phyloP scores from a whole-genome alignment of 441 rosid species.

The Macaranga tanarius region DNA sequence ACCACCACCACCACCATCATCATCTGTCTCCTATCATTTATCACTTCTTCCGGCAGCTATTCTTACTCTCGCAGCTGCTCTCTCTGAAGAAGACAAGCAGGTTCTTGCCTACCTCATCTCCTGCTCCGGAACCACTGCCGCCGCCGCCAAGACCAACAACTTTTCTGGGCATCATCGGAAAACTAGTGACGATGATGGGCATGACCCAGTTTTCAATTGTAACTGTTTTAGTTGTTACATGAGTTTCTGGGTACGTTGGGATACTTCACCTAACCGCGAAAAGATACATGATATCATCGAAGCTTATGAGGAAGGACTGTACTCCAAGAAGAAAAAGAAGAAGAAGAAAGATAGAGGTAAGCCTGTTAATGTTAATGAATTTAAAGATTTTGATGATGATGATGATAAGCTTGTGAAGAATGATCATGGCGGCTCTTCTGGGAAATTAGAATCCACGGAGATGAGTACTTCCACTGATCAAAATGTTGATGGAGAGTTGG shows the following conservation, averaged over 20 bases:
- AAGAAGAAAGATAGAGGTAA: constrained; percentile 29
- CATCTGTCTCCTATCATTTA: constrained; percentile 16
- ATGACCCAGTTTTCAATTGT: constrained; percentile 36
- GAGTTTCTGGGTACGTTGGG: constrained; percentile 50
- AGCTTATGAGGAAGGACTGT: constrained; percentile 38
- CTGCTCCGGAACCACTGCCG: constrained; percentile 19
- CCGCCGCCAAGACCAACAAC: background rate
- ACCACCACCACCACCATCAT: constrained; percentile 25
- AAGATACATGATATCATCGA: constrained; percentile 46
- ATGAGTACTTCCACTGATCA: background rate
- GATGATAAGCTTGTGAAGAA: background rate
- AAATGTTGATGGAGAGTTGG: constrained; percentile 16
- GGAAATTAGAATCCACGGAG: constrained; percentile 7
- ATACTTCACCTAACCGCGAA: constrained; percentile 40
- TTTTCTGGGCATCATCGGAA: too few species aligned
- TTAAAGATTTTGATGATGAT: background rate
- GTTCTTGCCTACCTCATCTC: constrained; percentile 53
- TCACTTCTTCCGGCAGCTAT: constrained; percentile 46
- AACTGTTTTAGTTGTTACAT: constrained; percentile 45
- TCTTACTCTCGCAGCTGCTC: constrained; percentile 34
- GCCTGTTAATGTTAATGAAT: constrained; percentile 12
- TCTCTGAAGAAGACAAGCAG: constrained; percentile 42
- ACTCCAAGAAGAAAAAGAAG: constrained; percentile 25
- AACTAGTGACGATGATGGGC: constrained; percentile 5
- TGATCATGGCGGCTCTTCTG: background rate